These are phyloP conservation scores for Lentinula edodes DNA, from an alignment of 768 basidiomycete genomes.

Conservation along the genomic window DNA sequence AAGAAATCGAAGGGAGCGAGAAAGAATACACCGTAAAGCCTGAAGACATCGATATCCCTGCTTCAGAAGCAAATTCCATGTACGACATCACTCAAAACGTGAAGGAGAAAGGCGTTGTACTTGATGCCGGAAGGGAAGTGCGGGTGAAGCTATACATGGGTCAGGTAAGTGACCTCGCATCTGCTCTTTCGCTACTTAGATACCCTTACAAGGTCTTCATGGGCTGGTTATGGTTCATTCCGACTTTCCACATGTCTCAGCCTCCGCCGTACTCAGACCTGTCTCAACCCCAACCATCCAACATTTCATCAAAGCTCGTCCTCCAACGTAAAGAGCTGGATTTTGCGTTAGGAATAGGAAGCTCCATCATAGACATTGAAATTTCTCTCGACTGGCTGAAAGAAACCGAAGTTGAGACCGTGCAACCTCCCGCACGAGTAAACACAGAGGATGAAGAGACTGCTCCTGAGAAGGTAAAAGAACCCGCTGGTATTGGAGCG, in stretches of 20 bases:
- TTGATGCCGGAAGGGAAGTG: conserved; percentile 65
- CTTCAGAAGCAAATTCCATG: conserved; percentile 39
- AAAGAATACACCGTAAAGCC: neutral
- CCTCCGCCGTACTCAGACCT: conserved; percentile 26
- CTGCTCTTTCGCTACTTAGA: neutral
- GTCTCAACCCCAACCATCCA: neutral
- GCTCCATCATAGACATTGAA: conserved; percentile 58
- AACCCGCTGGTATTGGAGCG: conserved; percentile 24
- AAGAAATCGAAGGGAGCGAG: conserved; percentile 23
- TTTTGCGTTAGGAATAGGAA: conserved; percentile 73
- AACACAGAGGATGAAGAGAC: conserved; percentile 12
- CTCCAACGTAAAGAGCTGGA: conserved; percentile 65
- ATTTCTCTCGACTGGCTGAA: conserved; percentile 51
- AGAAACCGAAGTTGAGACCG: conserved; percentile 12
- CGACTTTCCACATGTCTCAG: conserved; percentile 71
- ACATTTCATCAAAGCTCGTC: conserved; percentile 27
- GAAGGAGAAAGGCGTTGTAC: conserved; percentile 40
- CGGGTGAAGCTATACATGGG: conserved; percentile 70
- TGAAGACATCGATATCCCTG: conserved; percentile 22
- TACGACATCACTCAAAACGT: conserved; percentile 29
- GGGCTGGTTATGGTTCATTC: conserved; percentile 86
- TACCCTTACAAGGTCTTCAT: conserved; percentile 50
- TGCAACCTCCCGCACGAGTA: conserved; percentile 22
- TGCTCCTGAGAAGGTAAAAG: conserved; percentile 18
- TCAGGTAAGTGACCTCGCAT: conserved; percentile 34